These are phyloP conservation scores for Yarrowia bubula DNA, from an alignment of 805 yeast genomes.

Conservation along the genomic window DNA sequence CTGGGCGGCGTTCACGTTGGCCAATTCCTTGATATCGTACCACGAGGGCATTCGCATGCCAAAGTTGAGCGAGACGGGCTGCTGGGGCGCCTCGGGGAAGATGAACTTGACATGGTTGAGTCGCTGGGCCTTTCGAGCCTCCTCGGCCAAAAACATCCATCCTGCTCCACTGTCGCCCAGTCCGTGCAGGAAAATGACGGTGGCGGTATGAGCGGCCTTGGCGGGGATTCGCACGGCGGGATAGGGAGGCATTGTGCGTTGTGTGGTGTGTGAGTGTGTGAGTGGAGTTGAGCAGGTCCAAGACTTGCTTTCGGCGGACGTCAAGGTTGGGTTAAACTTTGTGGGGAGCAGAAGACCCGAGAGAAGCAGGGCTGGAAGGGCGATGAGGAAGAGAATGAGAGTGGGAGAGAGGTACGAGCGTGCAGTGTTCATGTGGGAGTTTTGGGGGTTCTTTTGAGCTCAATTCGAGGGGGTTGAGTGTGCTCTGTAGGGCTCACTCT, in stretches of 20 bases:
- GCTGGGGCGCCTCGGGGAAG: slow-evolving; percentile 86
- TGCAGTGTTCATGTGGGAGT: too few species aligned
- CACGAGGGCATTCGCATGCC: slow-evolving; percentile 76
- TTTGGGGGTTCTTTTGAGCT: too few species aligned
- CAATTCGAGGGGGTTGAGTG: background rate
- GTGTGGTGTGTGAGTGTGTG: background rate
- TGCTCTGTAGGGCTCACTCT: background rate
- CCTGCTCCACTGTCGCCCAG: slow-evolving; percentile 90
- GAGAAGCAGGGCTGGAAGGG: too few species aligned
- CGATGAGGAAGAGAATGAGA: background rate
- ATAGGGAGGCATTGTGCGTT: background rate
- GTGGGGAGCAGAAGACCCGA: background rate
- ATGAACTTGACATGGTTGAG: slow-evolving; percentile 64
- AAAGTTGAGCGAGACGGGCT: slow-evolving; percentile 65
- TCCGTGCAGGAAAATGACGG: slow-evolving; percentile 81
- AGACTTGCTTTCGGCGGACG: background rate
- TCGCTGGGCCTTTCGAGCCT: slow-evolving; percentile 45
- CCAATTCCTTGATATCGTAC: slow-evolving; percentile 66
- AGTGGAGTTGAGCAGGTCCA: background rate
- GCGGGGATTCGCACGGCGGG: slow-evolving; percentile 39
- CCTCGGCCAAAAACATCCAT: slow-evolving; percentile 78
- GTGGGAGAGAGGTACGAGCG: too few species aligned
- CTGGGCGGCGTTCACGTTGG: slow-evolving; percentile 35
- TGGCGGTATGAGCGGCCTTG: slow-evolving; percentile 51
- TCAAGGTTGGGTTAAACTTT: background rate